These are phyloP conservation scores for Microbotryum lychnidis-dioicae DNA, from an alignment of 1,284 basidiomycete species.

Conservation along the genomic window DNA sequence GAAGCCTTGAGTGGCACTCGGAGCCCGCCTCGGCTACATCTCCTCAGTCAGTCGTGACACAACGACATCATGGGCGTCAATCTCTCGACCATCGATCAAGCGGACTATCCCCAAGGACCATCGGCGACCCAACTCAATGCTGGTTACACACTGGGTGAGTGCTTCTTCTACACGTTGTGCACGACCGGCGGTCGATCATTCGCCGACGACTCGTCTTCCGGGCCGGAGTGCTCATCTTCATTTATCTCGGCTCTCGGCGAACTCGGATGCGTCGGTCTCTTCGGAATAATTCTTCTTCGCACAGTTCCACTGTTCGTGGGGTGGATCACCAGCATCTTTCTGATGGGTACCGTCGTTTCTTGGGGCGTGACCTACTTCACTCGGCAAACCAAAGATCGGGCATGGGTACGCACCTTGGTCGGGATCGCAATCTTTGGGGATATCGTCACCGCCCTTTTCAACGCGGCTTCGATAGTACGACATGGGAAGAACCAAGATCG, in stretches of 20 bases:
- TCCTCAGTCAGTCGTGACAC: too few species aligned
- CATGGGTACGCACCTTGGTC: background rate
- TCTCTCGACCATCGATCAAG: background rate
- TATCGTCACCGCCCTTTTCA: background rate
- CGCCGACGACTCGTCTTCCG: too few species aligned
- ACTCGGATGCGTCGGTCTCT: too few species aligned
- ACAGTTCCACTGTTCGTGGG: background rate
- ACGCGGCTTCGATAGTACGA: background rate
- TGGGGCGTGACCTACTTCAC: background rate
- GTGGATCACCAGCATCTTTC: constrained; percentile 1
- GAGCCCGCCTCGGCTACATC: too few species aligned
- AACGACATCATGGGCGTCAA: background rate
- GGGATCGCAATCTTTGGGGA: background rate
- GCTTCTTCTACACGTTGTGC: too few species aligned
- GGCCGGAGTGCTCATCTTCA: too few species aligned
- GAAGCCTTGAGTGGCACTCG: too few species aligned
- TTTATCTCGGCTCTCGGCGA: too few species aligned
- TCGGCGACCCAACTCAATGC: background rate
- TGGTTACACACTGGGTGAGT: background rate
- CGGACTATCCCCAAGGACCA: background rate
- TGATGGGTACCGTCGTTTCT: background rate
- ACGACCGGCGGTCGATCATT: too few species aligned
- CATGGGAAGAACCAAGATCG: constrained; percentile 5
- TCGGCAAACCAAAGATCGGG: background rate
- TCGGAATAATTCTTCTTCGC: too few species aligned